Percentiles rank a stretch among this genome's conserved stretches.
phyloP scores from a whole-genome alignment of 805 yeast genomes.

The Kazachstania kunashirensis region DNA sequence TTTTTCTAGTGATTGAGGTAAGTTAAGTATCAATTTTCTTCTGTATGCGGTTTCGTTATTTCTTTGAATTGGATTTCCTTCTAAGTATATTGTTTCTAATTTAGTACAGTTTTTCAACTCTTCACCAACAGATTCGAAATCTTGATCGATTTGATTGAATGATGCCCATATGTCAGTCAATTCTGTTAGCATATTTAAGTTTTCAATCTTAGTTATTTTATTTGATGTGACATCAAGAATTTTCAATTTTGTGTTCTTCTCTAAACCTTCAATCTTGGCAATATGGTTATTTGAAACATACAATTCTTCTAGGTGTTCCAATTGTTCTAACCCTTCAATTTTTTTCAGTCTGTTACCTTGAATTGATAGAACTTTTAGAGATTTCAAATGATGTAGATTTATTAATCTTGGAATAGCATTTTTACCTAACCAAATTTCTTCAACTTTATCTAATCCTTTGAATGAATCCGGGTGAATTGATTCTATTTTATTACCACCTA shows the following conservation, averaged over 20 bases:
- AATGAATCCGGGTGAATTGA: conserved; percentile 38
- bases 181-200: conserved; percentile 52
- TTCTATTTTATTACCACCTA: conserved; percentile 74
- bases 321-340: conserved; percentile 69
- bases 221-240: conserved; percentile 80
- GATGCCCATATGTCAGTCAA: conserved; percentile 94
- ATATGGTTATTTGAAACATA: conserved; percentile 83
- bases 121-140: conserved; percentile 57
- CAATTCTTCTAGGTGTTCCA: conserved; percentile 69
- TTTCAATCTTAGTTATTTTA: conserved; percentile 48
- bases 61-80: conserved; percentile 80
- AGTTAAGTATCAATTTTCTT: conserved; percentile 63
- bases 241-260: conserved; percentile 52
- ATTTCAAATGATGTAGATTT: conserved; percentile 48
- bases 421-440: conserved; percentile 88
- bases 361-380: conserved; percentile 69
- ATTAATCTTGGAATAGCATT: conserved; percentile 61
- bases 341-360: conserved; percentile 76
- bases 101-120: conserved; percentile 53
- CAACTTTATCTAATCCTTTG: conserved; percentile 43
- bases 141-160: conserved; percentile 50
- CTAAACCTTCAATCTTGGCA: conserved; percentile 65
- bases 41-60: conserved; percentile 73
- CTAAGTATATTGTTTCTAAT: conserved; percentile 84
- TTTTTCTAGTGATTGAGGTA: conserved; percentile 57